A percentile compares a stretch with the other conserved stretches of the same genome.
Conservation (phyloP, 768 basidiomycete species). For the Gymnopilus junonius region DNA sequence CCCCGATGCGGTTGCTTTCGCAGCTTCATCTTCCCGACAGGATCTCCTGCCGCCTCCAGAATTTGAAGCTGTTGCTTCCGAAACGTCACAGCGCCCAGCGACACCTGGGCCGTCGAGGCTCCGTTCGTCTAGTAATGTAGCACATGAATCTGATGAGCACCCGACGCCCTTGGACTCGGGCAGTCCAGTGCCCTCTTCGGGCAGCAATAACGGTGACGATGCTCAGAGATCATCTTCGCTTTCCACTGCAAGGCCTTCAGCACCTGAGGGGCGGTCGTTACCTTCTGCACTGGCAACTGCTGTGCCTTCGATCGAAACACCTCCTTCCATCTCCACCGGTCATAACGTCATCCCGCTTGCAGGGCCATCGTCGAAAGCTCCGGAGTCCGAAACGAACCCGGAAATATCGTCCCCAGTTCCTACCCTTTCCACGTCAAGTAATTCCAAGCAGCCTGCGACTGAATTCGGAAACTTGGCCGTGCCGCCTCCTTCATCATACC, state of each 20-base stretch:
- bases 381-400: not conserved
- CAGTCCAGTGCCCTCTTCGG: not conserved
- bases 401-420: not conserved
- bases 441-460: conserved; percentile 3
- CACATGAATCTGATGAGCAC: conserved; percentile 11
- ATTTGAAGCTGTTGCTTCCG: conserved; percentile 42
- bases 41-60: conserved; percentile 55
- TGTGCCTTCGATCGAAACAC: not conserved
- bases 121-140: conserved; percentile 28
- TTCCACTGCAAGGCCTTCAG: not conserved
- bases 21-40: conserved; percentile 50
- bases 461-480: conserved; percentile 18
- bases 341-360: not conserved
- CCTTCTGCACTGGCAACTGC: not conserved
- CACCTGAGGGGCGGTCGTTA: not conserved
- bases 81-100: conserved; percentile 15
- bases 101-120: conserved; percentile 31
- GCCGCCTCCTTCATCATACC: conserved; percentile 21
- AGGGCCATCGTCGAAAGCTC: not conserved
- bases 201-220: not conserved
- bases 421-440: not conserved
- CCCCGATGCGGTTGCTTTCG: conserved; percentile 69
- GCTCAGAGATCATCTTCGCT: not conserved
- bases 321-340: not conserved
- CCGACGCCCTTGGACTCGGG: not conserved